Conservation (phyloP, 75 land plant genomes). For the Pinus albicaulis region DNA sequence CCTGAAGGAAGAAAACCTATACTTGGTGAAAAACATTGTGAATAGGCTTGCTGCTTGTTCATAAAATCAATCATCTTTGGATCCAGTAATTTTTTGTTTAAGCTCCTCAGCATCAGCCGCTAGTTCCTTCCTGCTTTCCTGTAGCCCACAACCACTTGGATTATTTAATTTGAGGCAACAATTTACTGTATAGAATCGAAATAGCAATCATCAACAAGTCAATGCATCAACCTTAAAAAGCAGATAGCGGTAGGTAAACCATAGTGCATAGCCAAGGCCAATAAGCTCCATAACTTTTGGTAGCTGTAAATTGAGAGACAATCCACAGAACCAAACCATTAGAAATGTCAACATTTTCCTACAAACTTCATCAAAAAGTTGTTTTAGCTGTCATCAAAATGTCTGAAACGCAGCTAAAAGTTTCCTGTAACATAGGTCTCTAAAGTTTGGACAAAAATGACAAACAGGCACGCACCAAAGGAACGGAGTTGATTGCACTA, state of each 20-base stretch:
- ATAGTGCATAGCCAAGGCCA: conserved; percentile 35
- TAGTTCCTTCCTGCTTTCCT: conserved; percentile 29
- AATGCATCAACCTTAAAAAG: conserved; percentile 33
- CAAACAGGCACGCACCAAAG: conserved; percentile 25
- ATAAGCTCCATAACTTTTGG: conserved; percentile 47
- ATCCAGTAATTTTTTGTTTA: conserved; percentile 20
- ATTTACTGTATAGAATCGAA: background rate
- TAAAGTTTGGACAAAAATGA: background rate
- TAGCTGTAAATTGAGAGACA: conserved; percentile 15
- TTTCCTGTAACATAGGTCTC: background rate
- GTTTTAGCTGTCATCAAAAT: background rate
- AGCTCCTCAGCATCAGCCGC: conserved; percentile 14
- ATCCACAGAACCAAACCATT: background rate
- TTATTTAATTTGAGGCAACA: conserved; percentile 1
- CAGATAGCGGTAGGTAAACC: conserved; percentile 47
- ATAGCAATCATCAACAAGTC: background rate
- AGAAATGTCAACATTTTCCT: background rate
- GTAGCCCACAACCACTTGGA: background rate
- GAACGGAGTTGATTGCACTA: conserved; percentile 48
- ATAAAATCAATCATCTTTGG: conserved; percentile 5
- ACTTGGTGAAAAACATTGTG: background rate
- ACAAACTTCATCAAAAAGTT: background rate
- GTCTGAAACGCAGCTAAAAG: background rate
- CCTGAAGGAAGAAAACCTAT: background rate
- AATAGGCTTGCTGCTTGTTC: background rate